Conservation (phyloP, 2,329 filamentous ascomycete species). For the Elsinoe ampelina region DNA sequence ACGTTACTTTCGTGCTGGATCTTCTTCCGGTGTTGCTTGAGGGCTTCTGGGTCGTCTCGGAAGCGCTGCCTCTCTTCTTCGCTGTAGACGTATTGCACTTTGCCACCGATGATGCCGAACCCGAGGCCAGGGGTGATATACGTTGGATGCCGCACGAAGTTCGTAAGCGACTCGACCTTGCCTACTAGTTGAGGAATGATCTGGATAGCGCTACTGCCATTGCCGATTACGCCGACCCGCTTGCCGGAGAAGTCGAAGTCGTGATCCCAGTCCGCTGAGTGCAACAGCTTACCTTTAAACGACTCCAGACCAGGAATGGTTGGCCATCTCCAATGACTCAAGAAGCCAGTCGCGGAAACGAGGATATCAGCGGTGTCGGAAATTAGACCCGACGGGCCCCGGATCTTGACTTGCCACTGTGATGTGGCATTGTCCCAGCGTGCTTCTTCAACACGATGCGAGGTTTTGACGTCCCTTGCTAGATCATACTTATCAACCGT, state of each 20-base stretch:
- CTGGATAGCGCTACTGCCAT: slow-evolving; percentile 32
- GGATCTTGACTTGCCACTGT: slow-evolving; percentile 31
- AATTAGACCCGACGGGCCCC: slow-evolving; percentile 21
- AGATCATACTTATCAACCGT: slow-evolving; percentile 33
- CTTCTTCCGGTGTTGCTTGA: slow-evolving; percentile 29
- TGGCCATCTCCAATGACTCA: slow-evolving; percentile 28
- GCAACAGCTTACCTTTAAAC: slow-evolving; percentile 29
- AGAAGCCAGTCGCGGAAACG: slow-evolving; percentile 23
- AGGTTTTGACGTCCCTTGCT: slow-evolving; percentile 31
- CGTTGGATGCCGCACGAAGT: slow-evolving; percentile 22
- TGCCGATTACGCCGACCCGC: slow-evolving; percentile 26
- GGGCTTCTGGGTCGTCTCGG: slow-evolving; percentile 24
- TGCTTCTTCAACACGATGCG: slow-evolving; percentile 30
- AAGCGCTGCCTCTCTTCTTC: slow-evolving; percentile 27
- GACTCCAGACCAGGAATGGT: slow-evolving; percentile 27
- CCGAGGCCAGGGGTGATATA: slow-evolving; percentile 19
- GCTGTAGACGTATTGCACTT: slow-evolving; percentile 23
- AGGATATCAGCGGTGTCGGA: slow-evolving; percentile 29
- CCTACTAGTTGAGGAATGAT: slow-evolving; percentile 30
- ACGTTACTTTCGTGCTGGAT: slow-evolving; percentile 24
- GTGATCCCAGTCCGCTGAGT: slow-evolving; percentile 28
- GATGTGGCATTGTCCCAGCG: slow-evolving; percentile 31
- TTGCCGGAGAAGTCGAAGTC: slow-evolving; percentile 25
- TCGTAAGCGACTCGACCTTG: slow-evolving; percentile 22
- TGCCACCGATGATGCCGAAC: slow-evolving; percentile 22